These are phyloP conservation scores for Penicillium robsamsonii DNA, from an alignment of 495 filamentous ascomycete genomes.

Conservation along the genomic window DNA sequence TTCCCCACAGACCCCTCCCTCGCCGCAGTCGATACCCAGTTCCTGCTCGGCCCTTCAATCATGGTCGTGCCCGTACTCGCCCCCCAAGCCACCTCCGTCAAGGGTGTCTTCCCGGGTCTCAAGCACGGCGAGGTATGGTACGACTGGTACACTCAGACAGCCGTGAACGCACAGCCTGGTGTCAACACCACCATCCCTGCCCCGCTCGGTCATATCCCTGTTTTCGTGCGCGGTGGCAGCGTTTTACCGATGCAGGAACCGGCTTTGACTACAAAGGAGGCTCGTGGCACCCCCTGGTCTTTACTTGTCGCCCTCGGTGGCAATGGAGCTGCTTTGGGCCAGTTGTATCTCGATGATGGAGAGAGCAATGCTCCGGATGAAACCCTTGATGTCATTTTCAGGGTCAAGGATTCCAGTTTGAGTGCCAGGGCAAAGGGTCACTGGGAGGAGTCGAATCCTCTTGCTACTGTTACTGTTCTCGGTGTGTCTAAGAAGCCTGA, in stretches of 20 bases:
- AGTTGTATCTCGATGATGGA: conserved; percentile 82
- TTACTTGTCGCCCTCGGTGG: conserved; percentile 61
- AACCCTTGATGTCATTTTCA: conserved; percentile 60
- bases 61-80: conserved; percentile 72
- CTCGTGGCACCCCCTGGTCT: conserved; percentile 66
- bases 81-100: conserved; percentile 61
- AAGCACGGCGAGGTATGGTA: conserved; percentile 68
- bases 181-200: conserved; percentile 72
- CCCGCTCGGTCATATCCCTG: conserved; percentile 75
- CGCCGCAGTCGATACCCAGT: conserved; percentile 67
- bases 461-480: conserved; percentile 66
- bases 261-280: conserved; percentile 64
- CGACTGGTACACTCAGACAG: conserved; percentile 71
- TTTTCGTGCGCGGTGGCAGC: conserved; percentile 69
- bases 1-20: conserved; percentile 75
- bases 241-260: conserved; percentile 71
- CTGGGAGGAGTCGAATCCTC: conserved; percentile 58
- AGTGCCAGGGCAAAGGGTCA: conserved; percentile 47
- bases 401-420: conserved; percentile 44
- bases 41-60: conserved; percentile 69
- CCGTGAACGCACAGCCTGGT: conserved; percentile 52
- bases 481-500: conserved; percentile 50
- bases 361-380: conserved; percentile 61
- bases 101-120: conserved; percentile 77
- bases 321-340: conserved; percentile 59